These are phyloP conservation scores for Penicillium atrosanguineum DNA, from an alignment of 495 filamentous ascomycete species.

Conservation along the genomic window DNA sequence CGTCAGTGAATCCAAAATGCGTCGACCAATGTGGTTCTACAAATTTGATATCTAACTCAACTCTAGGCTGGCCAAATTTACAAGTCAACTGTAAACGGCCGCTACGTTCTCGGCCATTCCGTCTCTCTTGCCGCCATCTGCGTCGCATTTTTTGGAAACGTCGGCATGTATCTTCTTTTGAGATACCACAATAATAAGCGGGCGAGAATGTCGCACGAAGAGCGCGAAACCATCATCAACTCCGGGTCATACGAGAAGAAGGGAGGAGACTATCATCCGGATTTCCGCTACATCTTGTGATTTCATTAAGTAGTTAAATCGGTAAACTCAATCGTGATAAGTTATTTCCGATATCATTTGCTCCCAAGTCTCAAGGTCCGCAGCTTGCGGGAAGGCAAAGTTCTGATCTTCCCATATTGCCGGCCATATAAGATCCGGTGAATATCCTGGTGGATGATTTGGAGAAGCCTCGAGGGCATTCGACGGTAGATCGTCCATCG, in stretches of 20 bases:
- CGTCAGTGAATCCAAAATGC: slow-evolving; percentile 1
- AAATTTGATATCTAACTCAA: not conserved
- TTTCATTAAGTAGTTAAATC: too few species aligned
- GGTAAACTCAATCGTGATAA: too few species aligned
- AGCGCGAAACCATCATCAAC: slow-evolving; percentile 8
- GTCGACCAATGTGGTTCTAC: too few species aligned
- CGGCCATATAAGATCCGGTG: slow-evolving; percentile 15
- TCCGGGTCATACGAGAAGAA: slow-evolving; percentile 15
- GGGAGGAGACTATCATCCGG: slow-evolving; percentile 17
- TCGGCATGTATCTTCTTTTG: slow-evolving; percentile 8
- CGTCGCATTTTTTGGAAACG: slow-evolving; percentile 12
- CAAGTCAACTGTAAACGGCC: slow-evolving; percentile 9
- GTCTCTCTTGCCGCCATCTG: slow-evolving; percentile 15
- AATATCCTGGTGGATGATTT: slow-evolving; percentile 4
- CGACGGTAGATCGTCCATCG: not conserved
- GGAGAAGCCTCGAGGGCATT: not conserved
- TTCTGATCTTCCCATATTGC: slow-evolving; percentile 19
- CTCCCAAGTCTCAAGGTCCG: slow-evolving; percentile 17
- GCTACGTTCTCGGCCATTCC: slow-evolving; percentile 14
- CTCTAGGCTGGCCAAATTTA: slow-evolving; percentile 16
- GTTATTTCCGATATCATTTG: slow-evolving; percentile 20
- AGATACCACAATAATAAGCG: slow-evolving; percentile 12
- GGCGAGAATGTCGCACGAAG: slow-evolving; percentile 6
- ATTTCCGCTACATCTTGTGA: slow-evolving; percentile 14
- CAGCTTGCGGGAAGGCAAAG: slow-evolving; percentile 16